Base-by-base conservation (phyloP, 1,284 basidiomycete species). In the Takashimella koratensis region DNA sequence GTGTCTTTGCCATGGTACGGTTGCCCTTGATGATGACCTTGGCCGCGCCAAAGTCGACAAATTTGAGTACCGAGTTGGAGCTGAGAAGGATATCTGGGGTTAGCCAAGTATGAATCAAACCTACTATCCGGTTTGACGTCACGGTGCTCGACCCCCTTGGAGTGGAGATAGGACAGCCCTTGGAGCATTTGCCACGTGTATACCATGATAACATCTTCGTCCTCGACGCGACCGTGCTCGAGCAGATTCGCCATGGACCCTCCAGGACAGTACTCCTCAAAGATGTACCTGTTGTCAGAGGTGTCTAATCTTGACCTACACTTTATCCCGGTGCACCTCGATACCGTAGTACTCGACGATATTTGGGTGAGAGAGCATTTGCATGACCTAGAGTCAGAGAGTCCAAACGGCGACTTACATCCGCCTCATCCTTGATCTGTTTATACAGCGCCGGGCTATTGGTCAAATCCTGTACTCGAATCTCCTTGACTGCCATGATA, bases 301-400 rank as follows among this genome's bases (percentile, higher is more conserved):
- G 16, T 8, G 16, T 8, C 30, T 8, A 36, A 16, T 36, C 30
- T 8, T 36, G 16, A 36, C 30, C 16, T 16, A 36, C 11, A 98
- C 93, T 75, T 95, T 94, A 78, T 98, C 96, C 21, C 96, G 87
- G 73, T 98, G 95, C 4, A 72, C 95, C 76, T 99, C 96, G 65
- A 99, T 96, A 39, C 96, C 96, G 70, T 97, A 98, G 76, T 98
- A 99, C 75, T 98, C 94, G 54, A 99, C 96, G 52, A 98, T 89
- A 70, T 99, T 98, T 13, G 91, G 92, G 75, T 99, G 96, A 62
- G 90, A 89, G 26, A 99, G 82, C 86, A 98, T 88, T 76, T 96
- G 92, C 96, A 99, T 99, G 57, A 98, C 56, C 56, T 57, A 19
- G 13, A 20, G 49, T 53, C 23, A 47, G 48, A 19, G 0, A 0